Base-by-base conservation (phyloP, 2,329 filamentous ascomycete species). In the Phaeosphaeria sp. region DNA sequence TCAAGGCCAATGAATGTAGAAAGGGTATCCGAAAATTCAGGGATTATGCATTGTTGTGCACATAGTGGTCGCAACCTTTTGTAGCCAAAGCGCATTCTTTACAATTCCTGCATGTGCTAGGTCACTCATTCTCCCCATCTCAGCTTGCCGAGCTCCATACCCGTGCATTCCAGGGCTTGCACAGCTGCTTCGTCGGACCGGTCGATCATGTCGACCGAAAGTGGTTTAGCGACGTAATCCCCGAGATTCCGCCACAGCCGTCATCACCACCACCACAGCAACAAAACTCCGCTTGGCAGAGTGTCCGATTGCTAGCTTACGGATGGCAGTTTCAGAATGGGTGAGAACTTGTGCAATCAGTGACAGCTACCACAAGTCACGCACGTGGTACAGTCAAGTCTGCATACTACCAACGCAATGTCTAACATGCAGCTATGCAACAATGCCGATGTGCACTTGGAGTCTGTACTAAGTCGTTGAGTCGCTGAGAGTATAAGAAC, bases 131-230 rank as follows among this genome's bases (percentile, higher is more conserved):
- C 21, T 7, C n/a, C 3, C 6, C 18, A 9, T 44, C 7, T 4
- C 42, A 17, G 3, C n/a, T 20, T 21, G 22, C 42, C 17, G n/a
- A 44, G 21, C 42, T n/a, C 42, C 18, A 21, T 7, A 17, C 18
- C 18, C 42, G 18, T 11, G 42, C 21, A 44, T 15, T 22, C 27
- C n/a, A 30, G 25, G 33, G 25, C n/a, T 20, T 22, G 46, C 46
- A 49, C 46, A 49, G 46, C 18, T 13, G 27, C 46, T 36, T 49
- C 46, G 33, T 36, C 46, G 46, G 46, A 49, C 46, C 33, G 10
- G 6, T 36, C 17, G 46, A 36, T 36, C 46, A 36, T n/a, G 25
- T 21, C 7, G 25, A 11, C 46, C 46, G 15, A 22, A 49, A 33
- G 17, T 30, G 46, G 46, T 30, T 20, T 33, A 30, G 30, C 13